These are phyloP conservation scores for Annulohypoxylon moriforme DNA, from an alignment of 495 filamentous ascomycete genomes.

Conservation along the genomic window DNA sequence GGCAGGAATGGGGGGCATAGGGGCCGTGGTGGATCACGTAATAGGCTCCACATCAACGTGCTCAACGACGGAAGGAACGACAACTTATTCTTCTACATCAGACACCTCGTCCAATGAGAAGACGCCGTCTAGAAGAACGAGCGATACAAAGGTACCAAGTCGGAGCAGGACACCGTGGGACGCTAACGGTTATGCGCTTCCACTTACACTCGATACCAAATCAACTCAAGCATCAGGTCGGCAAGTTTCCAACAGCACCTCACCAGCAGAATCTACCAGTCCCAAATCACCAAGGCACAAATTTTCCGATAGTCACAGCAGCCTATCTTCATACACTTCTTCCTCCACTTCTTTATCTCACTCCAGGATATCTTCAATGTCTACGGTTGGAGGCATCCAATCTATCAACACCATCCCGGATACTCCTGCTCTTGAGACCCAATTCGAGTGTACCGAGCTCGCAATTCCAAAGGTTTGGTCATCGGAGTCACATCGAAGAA, in stretches of 20 bases:
- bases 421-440: constrained; percentile 18
- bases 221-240: constrained; percentile 27
- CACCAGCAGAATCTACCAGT: constrained; percentile 44
- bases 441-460: constrained; percentile 24
- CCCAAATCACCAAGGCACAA: constrained; percentile 54
- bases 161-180: constrained; percentile 61
- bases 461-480: constrained; percentile 24
- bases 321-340: constrained; percentile 53
- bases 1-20: not conserved
- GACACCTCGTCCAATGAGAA: constrained; percentile 46
- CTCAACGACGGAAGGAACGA: constrained; percentile 34
- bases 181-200: constrained; percentile 56
- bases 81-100: constrained; percentile 33
- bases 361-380: constrained; percentile 57
- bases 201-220: constrained; percentile 49
- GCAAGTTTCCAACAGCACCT: constrained; percentile 43
- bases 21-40: not conserved
- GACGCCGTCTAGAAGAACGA: constrained; percentile 34
- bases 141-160: constrained; percentile 46
- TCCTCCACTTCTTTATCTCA: constrained; percentile 50
- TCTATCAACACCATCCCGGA: constrained; percentile 25
- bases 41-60: not conserved
- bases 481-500: constrained; percentile 8
- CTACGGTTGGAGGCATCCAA: constrained; percentile 50
- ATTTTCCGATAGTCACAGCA: constrained; percentile 55